Evolutionary conservation across 2,329 filamentous ascomycete genomes (phyloP), one percentile per base, ranked within the genome.

Genomic region (Elsinoe arachidis): DNA sequence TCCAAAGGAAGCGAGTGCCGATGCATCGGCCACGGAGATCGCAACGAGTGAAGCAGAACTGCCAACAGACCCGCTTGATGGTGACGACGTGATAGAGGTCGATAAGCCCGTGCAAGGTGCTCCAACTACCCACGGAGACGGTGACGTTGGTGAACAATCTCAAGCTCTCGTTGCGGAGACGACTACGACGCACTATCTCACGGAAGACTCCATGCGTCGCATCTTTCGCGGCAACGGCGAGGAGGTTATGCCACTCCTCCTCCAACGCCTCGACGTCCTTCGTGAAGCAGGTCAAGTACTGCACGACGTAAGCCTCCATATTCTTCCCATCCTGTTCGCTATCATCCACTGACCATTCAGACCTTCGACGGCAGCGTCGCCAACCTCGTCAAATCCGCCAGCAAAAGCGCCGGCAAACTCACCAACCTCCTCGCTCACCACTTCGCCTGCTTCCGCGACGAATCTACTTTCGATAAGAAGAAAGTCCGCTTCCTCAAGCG

Each of bases 151-250:
- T 30, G 14, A 52, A 33, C 17, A 52, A 23, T 1, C 21, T 17
- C n/a, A 30, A 5, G 7, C 3, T 30, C 9, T 2, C 7, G 7
- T 30, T 2, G 26, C 5, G 26, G 26, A 9, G 26, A 9, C 26
- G 26, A 30, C 26, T 9, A 5, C 7, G 5, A 30, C 7, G 47
- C 17, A 2, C 5, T 7, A 38, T 34, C 43, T 56, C 70, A 87
- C 85, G 3, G 79, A 95, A 43, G 83, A 90, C 10, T 75, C 86
- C 10, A 72, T 96, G 52, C 80, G 74, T 59, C 80, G 90, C 61
- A 82, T 97, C 39, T 99, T 99, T 71, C 81, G 91, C 58, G 95
- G 91, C 7, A 84, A 83, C 55, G 96, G 90, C 0, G 82, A 87
- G 7, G 92, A 96, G 72, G 81, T 88, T 62, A 95, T 97, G 59